Conservation (phyloP, 768 basidiomycete genomes). For the Russula olivacea region DNA sequence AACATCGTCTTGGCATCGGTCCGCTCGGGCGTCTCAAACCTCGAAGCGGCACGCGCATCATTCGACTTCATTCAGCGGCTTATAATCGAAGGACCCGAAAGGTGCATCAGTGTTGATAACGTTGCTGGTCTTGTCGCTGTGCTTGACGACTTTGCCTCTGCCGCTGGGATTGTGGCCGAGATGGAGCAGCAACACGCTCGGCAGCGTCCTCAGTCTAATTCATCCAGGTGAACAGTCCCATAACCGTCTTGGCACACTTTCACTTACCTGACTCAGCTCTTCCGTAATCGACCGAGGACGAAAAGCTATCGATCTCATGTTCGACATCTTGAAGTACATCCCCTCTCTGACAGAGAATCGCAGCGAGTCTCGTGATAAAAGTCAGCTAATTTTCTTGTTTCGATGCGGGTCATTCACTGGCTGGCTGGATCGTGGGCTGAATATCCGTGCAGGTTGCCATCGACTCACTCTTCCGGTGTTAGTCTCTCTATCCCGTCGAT, state of each 20-base stretch:
- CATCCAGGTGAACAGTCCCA: slow-evolving; percentile 42
- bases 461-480: slow-evolving; percentile 21
- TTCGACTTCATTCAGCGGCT: slow-evolving; percentile 72
- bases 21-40: slow-evolving; percentile 76
- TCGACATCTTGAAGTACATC: slow-evolving; percentile 63
- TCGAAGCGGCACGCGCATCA: slow-evolving; percentile 80
- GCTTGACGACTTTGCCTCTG: slow-evolving; percentile 80
- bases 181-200: slow-evolving; percentile 50
- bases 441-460: slow-evolving; percentile 15
- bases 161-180: slow-evolving; percentile 58
- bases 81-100: slow-evolving; percentile 53
- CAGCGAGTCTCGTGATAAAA: slow-evolving; percentile 35
- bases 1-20: slow-evolving; percentile 85
- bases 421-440: neutral
- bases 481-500: slow-evolving; percentile 18
- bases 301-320: slow-evolving; percentile 75
- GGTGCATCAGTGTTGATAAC: slow-evolving; percentile 69
- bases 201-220: slow-evolving; percentile 44
- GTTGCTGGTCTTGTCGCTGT: slow-evolving; percentile 72
- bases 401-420: neutral
- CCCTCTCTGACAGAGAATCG: slow-evolving; percentile 49
- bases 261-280: slow-evolving; percentile 43
- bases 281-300: slow-evolving; percentile 75
- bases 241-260: slow-evolving; percentile 3
- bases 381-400: slow-evolving; percentile 30